Percentiles rank a stretch among this genome's conserved stretches.
These are phyloP conservation scores for Quillaja saponaria DNA, from an alignment of 306 rosid species.

Conservation along the genomic window DNA sequence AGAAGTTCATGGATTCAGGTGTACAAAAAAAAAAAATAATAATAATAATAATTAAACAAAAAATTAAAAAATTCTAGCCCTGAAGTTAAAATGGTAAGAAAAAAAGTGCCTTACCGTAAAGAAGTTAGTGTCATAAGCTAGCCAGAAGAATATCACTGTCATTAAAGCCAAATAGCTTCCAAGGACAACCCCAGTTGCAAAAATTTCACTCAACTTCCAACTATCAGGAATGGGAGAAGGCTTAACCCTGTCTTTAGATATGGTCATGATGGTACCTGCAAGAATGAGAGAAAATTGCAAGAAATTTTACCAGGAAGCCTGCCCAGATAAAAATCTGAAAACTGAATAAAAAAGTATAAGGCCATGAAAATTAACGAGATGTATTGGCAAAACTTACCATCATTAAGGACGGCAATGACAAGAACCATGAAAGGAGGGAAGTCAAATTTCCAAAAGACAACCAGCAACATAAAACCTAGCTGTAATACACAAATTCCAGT, in stretches of 20 bases:
- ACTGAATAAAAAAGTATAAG: not conserved
- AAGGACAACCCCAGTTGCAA: conserved; percentile 65
- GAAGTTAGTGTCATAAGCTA: conserved; percentile 45
- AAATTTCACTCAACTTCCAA: conserved; percentile 78
- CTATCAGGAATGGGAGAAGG: conserved; percentile 76
- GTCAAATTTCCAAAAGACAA: conserved; percentile 64
- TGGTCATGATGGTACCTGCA: conserved; percentile 77
- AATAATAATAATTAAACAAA: not conserved
- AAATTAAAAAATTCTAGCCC: not conserved
- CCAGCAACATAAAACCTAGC: conserved; percentile 68
- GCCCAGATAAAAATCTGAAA: not conserved
- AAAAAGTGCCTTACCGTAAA: conserved; percentile 46
- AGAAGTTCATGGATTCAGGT: too few relatives aligned
- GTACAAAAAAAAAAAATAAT: too few relatives aligned
- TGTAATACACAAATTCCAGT: conserved; percentile 29
- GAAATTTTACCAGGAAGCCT: too few relatives aligned
- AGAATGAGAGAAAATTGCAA: conserved; percentile 19
- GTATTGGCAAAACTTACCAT: conserved; percentile 51
- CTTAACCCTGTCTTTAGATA: conserved; percentile 73
- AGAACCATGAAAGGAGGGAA: conserved; percentile 87
- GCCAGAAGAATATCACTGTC: conserved; percentile 61
- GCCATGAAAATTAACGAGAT: not conserved
- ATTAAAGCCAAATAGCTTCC: conserved; percentile 64
- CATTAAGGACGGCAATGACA: conserved; percentile 73
- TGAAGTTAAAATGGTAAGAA: not conserved